Percentiles rank a stretch among this genome's conserved stretches.
Evolutionary conservation across 176 grass and related monocot genomes (phyloP).

Genomic region (Oryza longistaminata): DNA sequence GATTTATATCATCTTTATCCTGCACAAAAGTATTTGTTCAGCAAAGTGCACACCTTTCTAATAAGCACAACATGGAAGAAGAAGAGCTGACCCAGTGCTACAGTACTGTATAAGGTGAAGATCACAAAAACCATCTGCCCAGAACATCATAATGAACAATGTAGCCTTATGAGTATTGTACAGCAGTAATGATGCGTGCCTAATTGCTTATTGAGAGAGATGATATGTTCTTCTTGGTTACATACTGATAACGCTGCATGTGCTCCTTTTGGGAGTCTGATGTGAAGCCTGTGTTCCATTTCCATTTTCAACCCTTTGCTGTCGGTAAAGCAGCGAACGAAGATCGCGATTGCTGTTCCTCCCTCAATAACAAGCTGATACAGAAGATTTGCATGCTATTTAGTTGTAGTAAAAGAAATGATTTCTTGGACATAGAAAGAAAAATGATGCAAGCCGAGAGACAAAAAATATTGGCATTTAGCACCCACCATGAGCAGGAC

Average conservation of each 20-base stretch:
- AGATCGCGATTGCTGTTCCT: conserved; percentile 72
- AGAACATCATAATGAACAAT: conserved; percentile 13
- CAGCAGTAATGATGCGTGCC: neutral
- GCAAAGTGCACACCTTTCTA: conserved; percentile 58
- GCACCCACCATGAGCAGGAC: conserved; percentile 72
- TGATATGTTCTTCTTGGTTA: conserved; percentile 10
- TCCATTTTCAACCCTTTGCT: conserved; percentile 63
- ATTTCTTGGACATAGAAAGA: neutral
- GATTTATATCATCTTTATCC: neutral
- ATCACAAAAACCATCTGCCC: conserved; percentile 69
- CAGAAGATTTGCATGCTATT: neutral
- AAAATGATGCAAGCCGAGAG: neutral
- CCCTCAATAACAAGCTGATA: conserved; percentile 75
- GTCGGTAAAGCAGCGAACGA: conserved; percentile 71
- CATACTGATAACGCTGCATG: conserved; percentile 77
- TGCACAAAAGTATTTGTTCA: neutral
- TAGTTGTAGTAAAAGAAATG: neutral
- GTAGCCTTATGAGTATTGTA: conserved; percentile 15
- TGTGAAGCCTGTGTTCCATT: conserved; percentile 68
- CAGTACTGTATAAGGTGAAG: conserved; percentile 76
- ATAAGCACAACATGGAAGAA: conserved; percentile 96
- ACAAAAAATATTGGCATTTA: neutral
- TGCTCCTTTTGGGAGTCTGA: conserved; percentile 80
- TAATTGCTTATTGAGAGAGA: neutral
- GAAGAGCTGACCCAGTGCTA: conserved; percentile 87